A percentile compares a stretch with the other conserved stretches of the same genome.
Conservation (phyloP, 148 eudicot genomes). For the Rhododendron griersonianum region DNA sequence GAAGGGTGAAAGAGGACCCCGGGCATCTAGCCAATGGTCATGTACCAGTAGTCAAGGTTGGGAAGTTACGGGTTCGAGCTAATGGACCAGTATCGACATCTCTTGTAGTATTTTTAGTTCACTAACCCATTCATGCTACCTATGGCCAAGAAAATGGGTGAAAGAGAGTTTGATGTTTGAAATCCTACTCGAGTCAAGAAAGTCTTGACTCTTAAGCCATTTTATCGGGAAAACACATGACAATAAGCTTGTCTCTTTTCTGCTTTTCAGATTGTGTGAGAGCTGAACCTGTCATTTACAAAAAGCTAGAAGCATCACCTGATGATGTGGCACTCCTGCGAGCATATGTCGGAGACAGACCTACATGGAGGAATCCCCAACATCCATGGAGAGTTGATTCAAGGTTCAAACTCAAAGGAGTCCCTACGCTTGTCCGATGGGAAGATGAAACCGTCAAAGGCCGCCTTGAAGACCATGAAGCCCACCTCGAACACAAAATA, state of each 20-base stretch:
- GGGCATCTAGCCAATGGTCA: neutral
- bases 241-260: neutral
- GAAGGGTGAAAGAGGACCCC: neutral
- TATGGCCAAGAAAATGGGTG: neutral
- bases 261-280: conserved; percentile 72
- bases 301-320: conserved; percentile 51
- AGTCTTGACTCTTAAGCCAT: neutral
- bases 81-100: neutral
- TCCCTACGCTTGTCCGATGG: conserved; percentile 83
- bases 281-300: conserved; percentile 93
- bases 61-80: neutral
- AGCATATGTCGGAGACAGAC: conserved; percentile 87
- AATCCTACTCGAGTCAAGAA: neutral
- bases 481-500: conserved; percentile 61
- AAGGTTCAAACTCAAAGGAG: conserved; percentile 72
- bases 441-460: conserved; percentile 49
- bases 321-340: conserved; percentile 57
- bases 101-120: neutral
- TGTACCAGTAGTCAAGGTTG: neutral
- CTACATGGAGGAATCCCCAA: conserved; percentile 82
- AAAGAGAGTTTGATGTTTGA: neutral
- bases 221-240: neutral
- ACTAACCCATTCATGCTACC: neutral
- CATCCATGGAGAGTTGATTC: conserved; percentile 78
- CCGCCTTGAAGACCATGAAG: conserved; percentile 91